Evolutionary conservation across 2,329 filamentous ascomycete species (phyloP), one percentile per base, ranked within the genome.

Genomic region (Salinomyces thailandicus): DNA sequence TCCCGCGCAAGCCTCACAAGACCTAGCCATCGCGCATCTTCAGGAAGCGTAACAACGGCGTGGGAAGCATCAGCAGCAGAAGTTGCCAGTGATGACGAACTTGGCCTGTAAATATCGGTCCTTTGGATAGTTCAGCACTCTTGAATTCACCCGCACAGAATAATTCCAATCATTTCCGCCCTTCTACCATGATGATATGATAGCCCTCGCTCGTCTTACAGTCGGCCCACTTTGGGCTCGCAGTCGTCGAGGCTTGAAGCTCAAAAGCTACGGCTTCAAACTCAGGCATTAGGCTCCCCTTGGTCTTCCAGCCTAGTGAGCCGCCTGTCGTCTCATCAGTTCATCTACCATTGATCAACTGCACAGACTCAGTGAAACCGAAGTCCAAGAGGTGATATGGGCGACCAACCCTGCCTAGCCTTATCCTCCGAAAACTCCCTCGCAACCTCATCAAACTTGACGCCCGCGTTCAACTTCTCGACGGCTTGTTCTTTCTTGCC

Each of bases 181-280:
- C 76, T 52, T 79, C 76, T 3, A 86, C 81, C 77, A 86, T 85
- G 46, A 87, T 75, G 45, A 87, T 76, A 58, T 87, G 82, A 64
- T 86, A 86, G 1, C 82, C 83, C 61, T 82, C 79, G 1, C 66
- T 69, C 1, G 82, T 86, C 67, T 83, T 85, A 15, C 70, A 77
- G 62, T 85, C 79, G 1, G 67, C 81, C 53, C 73, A 71, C 53
- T 77, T 79, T 2, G 81, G 79, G 40, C 62, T 77, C 9, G 57
- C 65, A 9, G 75, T 78, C 6, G 76, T 77, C 52, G 79, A 84
- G 1, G 72, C 62, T 48, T 80, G 75, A 22, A 87, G 66, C 17
- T 69, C 72, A 57, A 78, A 86, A 6, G 82, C 83, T 7, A 81
- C 72, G 42, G 77, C 75, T 52, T 83, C 81, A 50, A 89, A 87